Evolutionary conservation across 169 alveolate species (phyloP), one percentile per base, ranked within the genome.

Genomic region (Pseudocohnilembus persalinus): DNA sequence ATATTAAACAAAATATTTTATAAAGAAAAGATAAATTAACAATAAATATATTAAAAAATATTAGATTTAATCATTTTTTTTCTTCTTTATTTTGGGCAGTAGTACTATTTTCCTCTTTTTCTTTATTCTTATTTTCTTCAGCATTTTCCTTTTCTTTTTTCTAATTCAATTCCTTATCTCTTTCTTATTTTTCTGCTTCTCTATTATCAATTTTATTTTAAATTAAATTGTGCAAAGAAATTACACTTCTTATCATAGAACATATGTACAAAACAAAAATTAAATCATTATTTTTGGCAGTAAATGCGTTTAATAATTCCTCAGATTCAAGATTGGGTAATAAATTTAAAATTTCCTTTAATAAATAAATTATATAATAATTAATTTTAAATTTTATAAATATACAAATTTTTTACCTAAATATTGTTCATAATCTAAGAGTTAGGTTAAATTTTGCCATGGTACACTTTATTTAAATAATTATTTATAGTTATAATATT

Each of bases 191-290:
- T 49, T 49, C 84, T 35, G 74, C 74, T 49, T 79, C 84, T 63
- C 95, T 96, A 91, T 95, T 94, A 65, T 96, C 98, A 32, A 97
- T 95, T 94, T 97, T 97, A 92, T 98, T 98, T 87, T 98, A 97
- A 75, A 98, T 97, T 29, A 98, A 96, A 88, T 98, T 96, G 89
- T 98, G 99, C 74, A 98, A 95, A 33, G 99, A 98, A 73, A 98
- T 94, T 88, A 97, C 96, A 25, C 99, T 92, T 80, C 99, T 91
- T 77, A 98, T 91, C 68, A 98, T 91, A 80, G 99, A 95, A 49
- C 99, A 97, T 29, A 98, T 96, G 89, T 98, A 98, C n/a, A 97
- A 93, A 1, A 97, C 93, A 77, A 98, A 92, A 97, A 97, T 94
- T 74, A 96, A 94, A 91, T 98, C 99, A 89, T 98, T 98, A 90